phyloP scores from a whole-genome alignment of 2,329 filamentous ascomycete genomes.

The Ophiostoma fasciatum region DNA sequence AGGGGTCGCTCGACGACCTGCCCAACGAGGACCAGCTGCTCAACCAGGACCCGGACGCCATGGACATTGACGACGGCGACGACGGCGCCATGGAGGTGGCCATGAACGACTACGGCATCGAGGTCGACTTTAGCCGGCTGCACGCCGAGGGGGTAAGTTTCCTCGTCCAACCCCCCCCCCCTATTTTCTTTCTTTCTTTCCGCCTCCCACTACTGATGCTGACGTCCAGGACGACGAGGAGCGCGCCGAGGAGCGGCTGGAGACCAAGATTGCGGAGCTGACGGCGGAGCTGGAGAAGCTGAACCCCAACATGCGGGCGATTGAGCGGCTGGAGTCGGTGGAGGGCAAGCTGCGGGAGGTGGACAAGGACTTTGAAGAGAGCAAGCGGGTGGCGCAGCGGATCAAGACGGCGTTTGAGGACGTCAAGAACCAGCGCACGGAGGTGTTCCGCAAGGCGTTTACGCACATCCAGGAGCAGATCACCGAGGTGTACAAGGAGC shows the following conservation, averaged over 20 bases:
- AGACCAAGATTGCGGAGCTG: constrained; percentile 62
- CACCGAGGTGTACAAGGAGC: constrained; percentile 81
- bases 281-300: constrained; percentile 78
- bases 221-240: constrained; percentile 29
- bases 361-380: constrained; percentile 79
- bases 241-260: constrained; percentile 58
- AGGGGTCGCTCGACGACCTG: constrained; percentile 67
- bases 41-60: constrained; percentile 67
- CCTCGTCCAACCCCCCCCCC: neutral
- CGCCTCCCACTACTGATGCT: no score
- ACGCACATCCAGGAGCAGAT: constrained; percentile 92
- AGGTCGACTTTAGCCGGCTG: constrained; percentile 69
- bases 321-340: constrained; percentile 77
- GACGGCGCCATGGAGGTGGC: constrained; percentile 45
- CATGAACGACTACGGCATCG: constrained; percentile 81
- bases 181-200: neutral
- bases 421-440: constrained; percentile 68
- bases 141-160: constrained; percentile 59
- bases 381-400: constrained; percentile 53
- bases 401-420: constrained; percentile 45
- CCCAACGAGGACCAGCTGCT: constrained; percentile 75
- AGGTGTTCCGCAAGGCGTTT: constrained; percentile 92
- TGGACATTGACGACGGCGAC: constrained; percentile 76
- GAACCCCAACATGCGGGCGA: constrained; percentile 91
- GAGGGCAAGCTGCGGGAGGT: constrained; percentile 69